phyloP scores from a whole-genome alignment of 345 rosid genomes.

The Durio zibethinus region DNA sequence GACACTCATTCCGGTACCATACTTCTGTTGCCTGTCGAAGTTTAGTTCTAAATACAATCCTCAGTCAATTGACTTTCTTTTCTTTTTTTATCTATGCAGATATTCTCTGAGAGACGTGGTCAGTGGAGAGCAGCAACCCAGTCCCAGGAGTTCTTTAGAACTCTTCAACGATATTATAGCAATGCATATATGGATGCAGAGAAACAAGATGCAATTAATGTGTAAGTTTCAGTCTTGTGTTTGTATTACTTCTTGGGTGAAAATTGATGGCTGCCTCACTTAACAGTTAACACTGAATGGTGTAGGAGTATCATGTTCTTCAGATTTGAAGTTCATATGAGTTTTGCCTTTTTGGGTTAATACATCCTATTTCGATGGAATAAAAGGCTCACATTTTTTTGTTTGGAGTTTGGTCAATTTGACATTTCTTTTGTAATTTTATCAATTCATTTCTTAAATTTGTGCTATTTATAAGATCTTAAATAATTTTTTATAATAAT shows the following conservation, averaged over 20 bases:
- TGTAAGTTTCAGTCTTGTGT: constrained; percentile 46
- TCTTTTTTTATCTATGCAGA: constrained; percentile 43
- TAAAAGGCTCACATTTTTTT: not conserved
- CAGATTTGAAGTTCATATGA: not conserved
- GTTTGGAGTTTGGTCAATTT: not conserved
- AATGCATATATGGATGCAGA: constrained; percentile 94
- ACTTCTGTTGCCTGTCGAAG: not conserved
- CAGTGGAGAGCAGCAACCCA: constrained; percentile 99
- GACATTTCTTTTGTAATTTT: constrained; percentile 7
- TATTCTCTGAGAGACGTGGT: constrained; percentile 89
- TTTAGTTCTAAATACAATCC: not conserved
- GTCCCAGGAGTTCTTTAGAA: constrained; percentile 97
- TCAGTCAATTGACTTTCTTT: constrained; percentile 17
- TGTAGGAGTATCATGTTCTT: not conserved
- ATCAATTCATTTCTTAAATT: not conserved
- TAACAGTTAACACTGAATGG: constrained; percentile 2
- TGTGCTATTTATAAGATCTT: constrained; percentile 6
- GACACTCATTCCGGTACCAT: not conserved
- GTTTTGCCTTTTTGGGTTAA: not conserved
- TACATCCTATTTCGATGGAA: not conserved
- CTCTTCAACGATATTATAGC: constrained; percentile 91
- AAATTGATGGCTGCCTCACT: not conserved
- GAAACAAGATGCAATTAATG: constrained; percentile 89
- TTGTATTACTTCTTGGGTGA: not conserved
- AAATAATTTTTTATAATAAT: constrained; percentile 7